These are phyloP conservation scores for Panus rudis DNA, from an alignment of 768 basidiomycete species.

Conservation along the genomic window DNA sequence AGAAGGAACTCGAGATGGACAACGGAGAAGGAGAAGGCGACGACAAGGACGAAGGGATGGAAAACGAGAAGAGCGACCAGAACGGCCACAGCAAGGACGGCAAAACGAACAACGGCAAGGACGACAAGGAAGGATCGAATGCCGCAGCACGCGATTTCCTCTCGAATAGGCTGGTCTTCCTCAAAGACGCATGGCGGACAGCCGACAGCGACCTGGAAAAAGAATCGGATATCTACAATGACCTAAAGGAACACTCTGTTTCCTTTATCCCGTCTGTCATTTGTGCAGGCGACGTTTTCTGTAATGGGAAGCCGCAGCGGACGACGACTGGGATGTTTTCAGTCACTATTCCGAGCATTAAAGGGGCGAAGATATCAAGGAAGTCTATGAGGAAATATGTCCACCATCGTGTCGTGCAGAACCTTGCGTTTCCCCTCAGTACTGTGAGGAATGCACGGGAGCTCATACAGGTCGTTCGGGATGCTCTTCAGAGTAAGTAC, in stretches of 20 bases:
- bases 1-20: background rate
- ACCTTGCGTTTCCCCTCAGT: constrained; percentile 4
- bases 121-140: too few relatives aligned
- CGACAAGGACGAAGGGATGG: background rate
- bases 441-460: background rate
- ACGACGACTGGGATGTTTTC: too few relatives aligned
- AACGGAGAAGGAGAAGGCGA: background rate
- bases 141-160: too few relatives aligned
- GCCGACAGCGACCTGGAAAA: background rate
- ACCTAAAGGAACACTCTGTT: background rate
- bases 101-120: too few relatives aligned
- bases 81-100: too few relatives aligned
- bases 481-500: constrained; percentile 5
- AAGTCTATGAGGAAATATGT: background rate
- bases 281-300: background rate
- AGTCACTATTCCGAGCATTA: too few relatives aligned
- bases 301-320: background rate
- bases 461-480: constrained; percentile 2
- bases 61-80: constrained; percentile 2
- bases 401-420: constrained; percentile 8
- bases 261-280: background rate
- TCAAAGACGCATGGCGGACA: constrained; percentile 9
- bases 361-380: background rate
- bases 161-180: constrained; percentile 4
- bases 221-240: background rate